Evolutionary conservation across 352 stramenopile species (phyloP), one percentile per base, ranked within the genome.

Genomic region (Phytophthora melonis): DNA sequence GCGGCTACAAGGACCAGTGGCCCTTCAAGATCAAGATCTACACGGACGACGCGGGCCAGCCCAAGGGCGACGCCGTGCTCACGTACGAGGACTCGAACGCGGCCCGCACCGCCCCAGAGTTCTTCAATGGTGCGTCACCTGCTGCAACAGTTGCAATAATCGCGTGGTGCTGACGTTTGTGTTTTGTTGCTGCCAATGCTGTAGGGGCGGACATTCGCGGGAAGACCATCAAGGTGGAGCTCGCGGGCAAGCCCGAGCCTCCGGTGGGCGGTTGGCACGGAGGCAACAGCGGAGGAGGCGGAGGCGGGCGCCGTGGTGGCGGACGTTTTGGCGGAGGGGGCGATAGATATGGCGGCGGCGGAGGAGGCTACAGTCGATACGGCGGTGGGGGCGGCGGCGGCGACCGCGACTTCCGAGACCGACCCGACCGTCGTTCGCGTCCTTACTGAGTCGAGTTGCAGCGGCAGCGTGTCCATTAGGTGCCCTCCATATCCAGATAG

Each of bases 11-110:
- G 68, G 88, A 97, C 68, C 88, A 97, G 66, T 97, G 90, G 89
- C 90, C 90, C 36, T 97, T 90, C 75, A 97, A 97, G 81, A 96
- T 97, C 76, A 97, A 94, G 71, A 84, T 97, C 32, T 97, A 97
- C 74, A 87, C 87, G 66, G 90, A 96, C 60, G 77, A 90, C 13
- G 77, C 75, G 60, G 89, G 89, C 10, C 61, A 86, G 45, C 74
- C 80, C 50, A 97, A 97, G 80, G 90, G 90, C 43, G 90, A 97
- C 58, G 90, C 90, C 5, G 88, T 95, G 45, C 77, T 97, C 32
- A 95, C 87, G 53, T 97, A 90, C 61, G 90, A 97, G 78, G 90
- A 97, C 63, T 62, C 88, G 27, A 97, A 95, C 60, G 90, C 90
- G 1, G 90, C 90, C 4, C 86, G 88, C 32, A 90, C 89, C 30